phyloP scores from a whole-genome alignment of 148 eudicot species.

The Rhododendron williamsianum region DNA sequence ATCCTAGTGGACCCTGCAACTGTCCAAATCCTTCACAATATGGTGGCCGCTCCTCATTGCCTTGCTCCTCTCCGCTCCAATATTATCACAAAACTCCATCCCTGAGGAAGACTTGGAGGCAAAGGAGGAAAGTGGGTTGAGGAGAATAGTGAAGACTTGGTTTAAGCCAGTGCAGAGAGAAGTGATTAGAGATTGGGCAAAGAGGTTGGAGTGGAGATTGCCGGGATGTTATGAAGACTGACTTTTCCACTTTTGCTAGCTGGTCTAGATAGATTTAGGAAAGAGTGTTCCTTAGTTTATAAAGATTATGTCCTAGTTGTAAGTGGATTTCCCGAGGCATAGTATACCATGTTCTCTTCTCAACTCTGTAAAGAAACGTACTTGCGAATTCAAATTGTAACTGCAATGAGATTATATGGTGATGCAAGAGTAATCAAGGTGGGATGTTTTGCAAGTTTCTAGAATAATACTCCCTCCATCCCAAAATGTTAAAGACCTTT shows the following conservation, averaged over 20 bases:
- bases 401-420: background rate
- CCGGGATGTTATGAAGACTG: background rate
- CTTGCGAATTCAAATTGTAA: background rate
- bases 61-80: background rate
- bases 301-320: background rate
- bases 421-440: background rate
- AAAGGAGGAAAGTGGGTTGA: background rate
- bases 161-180: background rate
- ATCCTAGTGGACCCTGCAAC: background rate
- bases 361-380: background rate
- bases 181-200: background rate
- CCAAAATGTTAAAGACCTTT: too few relatives aligned
- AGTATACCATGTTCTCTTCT: background rate
- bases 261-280: background rate
- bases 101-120: background rate
- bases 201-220: background rate
- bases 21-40: background rate
- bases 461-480: too few relatives aligned
- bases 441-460: background rate
- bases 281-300: background rate
- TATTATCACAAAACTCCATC: background rate
- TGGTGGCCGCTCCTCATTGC: too few relatives aligned
- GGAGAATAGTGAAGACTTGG: background rate
- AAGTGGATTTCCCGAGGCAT: background rate
- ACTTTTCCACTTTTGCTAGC: background rate